A percentile compares a stretch with the other conserved stretches of the same genome.
Evolutionary conservation across 1,284 basidiomycete species (phyloP).

Genomic region (Trichosporon sp.): DNA sequence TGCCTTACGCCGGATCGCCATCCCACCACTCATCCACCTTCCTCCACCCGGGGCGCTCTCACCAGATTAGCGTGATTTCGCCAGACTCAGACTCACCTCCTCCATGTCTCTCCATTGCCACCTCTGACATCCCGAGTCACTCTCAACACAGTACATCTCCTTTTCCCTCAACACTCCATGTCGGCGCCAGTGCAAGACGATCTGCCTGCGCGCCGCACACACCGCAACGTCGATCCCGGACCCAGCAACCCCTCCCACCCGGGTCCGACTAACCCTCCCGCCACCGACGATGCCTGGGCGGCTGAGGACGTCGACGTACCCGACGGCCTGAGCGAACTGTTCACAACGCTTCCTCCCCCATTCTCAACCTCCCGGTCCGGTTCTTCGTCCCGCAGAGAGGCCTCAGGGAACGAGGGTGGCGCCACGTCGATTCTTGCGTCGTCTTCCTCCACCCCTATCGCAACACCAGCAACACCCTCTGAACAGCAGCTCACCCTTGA

Average conservation of each 20-base stretch:
- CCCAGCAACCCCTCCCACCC: not conserved
- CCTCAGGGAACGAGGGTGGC: constrained; percentile 2
- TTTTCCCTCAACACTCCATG: not conserved
- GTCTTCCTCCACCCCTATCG: constrained; percentile 11
- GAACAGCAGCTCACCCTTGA: constrained; percentile 18
- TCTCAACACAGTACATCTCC: not conserved
- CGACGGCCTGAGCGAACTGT: constrained; percentile 26
- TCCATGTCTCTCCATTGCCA: not conserved
- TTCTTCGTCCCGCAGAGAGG: constrained; percentile 9
- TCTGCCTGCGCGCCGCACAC: constrained; percentile 17
- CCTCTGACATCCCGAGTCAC: not conserved
- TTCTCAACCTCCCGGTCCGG: not conserved
- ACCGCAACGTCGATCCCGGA: not conserved
- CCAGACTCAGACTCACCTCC: not conserved
- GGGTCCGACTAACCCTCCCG: constrained; percentile 9
- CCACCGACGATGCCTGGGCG: constrained; percentile 18
- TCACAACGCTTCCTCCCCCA: constrained; percentile 14
- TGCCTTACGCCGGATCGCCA: not conserved
- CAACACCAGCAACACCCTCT: not conserved
- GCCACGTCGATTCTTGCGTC: not conserved
- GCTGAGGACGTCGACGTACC: constrained; percentile 28
- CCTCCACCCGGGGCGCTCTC: constrained; percentile 1
- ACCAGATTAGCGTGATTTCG: not conserved
- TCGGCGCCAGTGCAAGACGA: constrained; percentile 17
- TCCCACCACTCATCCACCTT: not conserved